phyloP scores from a whole-genome alignment of 768 basidiomycete genomes.

The Pleurotus djamor region DNA sequence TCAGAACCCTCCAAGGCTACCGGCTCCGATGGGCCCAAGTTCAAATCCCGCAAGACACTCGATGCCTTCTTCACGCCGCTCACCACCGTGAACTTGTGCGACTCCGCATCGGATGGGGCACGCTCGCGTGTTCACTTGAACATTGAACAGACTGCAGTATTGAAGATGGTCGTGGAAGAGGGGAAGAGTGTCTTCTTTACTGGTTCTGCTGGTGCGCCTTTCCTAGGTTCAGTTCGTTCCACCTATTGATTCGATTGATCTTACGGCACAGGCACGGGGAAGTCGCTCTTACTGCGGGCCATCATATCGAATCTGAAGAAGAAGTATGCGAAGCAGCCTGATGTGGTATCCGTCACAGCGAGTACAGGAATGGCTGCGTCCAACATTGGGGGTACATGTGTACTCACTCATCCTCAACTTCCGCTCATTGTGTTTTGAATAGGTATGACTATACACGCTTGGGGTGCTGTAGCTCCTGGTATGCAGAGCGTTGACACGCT shows the following conservation, averaged over 20 bases:
- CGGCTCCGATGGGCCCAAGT: neutral
- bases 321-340: conserved; percentile 40
- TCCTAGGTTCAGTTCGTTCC: conserved; percentile 22
- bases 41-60: conserved; percentile 1
- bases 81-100: neutral
- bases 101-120: neutral
- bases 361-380: conserved; percentile 73
- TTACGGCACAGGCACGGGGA: conserved; percentile 68
- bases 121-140: neutral
- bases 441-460: conserved; percentile 77
- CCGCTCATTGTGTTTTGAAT: conserved; percentile 19
- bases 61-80: conserved; percentile 4
- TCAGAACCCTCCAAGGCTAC: neutral
- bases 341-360: conserved; percentile 73
- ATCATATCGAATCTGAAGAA: conserved; percentile 59
- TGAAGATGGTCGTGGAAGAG: conserved; percentile 56
- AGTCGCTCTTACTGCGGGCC: conserved; percentile 77
- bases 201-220: conserved; percentile 63
- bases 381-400: conserved; percentile 56
- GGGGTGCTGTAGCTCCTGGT: conserved; percentile 71
- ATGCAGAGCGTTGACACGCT: conserved; percentile 47
- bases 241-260: conserved; percentile 25
- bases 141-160: conserved; percentile 62
- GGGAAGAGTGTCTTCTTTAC: conserved; percentile 76
- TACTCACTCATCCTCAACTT: neutral